These are phyloP conservation scores for Lentinula sp. DNA, from an alignment of 768 basidiomycete genomes.

Conservation along the genomic window DNA sequence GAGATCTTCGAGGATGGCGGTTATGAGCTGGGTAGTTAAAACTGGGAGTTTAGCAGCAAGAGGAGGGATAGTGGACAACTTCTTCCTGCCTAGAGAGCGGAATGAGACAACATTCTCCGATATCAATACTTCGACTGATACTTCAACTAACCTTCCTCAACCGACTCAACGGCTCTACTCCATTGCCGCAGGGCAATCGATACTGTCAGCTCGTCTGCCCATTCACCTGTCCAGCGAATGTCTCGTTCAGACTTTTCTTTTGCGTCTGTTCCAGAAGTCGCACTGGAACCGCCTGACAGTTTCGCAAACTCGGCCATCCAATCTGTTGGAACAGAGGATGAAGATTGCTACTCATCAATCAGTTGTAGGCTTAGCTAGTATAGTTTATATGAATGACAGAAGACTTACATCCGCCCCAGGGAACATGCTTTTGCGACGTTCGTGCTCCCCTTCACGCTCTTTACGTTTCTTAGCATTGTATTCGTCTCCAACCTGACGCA, in stretches of 20 bases:
- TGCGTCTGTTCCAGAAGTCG: constrained; percentile 34
- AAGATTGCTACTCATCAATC: not conserved
- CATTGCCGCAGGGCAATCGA: constrained; percentile 87
- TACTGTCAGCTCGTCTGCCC: constrained; percentile 87
- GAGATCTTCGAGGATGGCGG: constrained; percentile 69
- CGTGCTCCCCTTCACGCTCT: constrained; percentile 91
- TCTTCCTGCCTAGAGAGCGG: constrained; percentile 45
- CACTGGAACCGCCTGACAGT: constrained; percentile 26
- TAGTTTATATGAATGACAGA: not conserved
- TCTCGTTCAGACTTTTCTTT: constrained; percentile 80
- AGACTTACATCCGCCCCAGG: constrained; percentile 34
- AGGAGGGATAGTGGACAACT: constrained; percentile 46
- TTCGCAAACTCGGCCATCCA: constrained; percentile 70
- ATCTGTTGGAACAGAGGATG: constrained; percentile 47
- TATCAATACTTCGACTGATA: not conserved
- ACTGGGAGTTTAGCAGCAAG: constrained; percentile 55
- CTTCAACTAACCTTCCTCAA: constrained; percentile 66
- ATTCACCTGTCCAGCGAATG: constrained; percentile 83
- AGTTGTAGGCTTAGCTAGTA: not conserved
- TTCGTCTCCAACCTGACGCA: constrained; percentile 92
- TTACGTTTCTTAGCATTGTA: constrained; percentile 82
- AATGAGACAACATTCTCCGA: not conserved
- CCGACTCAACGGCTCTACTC: constrained; percentile 77
- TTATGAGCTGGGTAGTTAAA: constrained; percentile 61
- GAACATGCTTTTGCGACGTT: constrained; percentile 77